Conservation (phyloP, 495 filamentous ascomycete species). For the Massariosphaeria phaeospora region DNA sequence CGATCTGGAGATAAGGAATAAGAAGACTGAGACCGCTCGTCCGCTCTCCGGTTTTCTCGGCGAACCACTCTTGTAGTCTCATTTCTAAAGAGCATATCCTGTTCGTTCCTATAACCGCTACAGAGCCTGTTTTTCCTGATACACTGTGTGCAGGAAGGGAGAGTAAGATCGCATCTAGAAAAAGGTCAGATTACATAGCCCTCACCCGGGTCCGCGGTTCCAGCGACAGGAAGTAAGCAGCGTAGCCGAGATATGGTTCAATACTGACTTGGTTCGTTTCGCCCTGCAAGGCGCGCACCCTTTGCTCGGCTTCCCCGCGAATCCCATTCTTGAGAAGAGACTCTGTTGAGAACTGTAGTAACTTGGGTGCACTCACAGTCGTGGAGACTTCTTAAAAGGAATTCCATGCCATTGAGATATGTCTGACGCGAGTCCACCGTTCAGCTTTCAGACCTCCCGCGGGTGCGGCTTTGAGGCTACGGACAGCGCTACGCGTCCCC, state of each 20-base stretch:
- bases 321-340: conserved; percentile 7
- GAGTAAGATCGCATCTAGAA: conserved; percentile 15
- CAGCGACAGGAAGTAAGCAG: too few species aligned
- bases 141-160: conserved; percentile 13
- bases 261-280: conserved; percentile 13
- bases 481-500: too few species aligned
- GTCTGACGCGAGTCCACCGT: too few species aligned
- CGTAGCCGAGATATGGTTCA: neutral
- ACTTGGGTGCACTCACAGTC: too few species aligned
- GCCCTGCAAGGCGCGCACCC: conserved; percentile 11
- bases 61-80: conserved; percentile 3
- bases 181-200: too few species aligned
- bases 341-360: too few species aligned
- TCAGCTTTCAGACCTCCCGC: too few species aligned
- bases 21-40: neutral
- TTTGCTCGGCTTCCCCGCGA: conserved; percentile 2
- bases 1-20: neutral
- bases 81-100: conserved; percentile 10
- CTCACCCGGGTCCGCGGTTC: too few species aligned
- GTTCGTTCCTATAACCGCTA: conserved; percentile 10
- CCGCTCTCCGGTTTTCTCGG: neutral
- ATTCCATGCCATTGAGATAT: too few species aligned
- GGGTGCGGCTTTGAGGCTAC: too few species aligned
- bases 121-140: conserved; percentile 11
- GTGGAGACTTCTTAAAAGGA: too few species aligned